Base-by-base conservation (phyloP, 225 moss, liverwort and hornwort genomes). In the Asterella californica region DNA sequence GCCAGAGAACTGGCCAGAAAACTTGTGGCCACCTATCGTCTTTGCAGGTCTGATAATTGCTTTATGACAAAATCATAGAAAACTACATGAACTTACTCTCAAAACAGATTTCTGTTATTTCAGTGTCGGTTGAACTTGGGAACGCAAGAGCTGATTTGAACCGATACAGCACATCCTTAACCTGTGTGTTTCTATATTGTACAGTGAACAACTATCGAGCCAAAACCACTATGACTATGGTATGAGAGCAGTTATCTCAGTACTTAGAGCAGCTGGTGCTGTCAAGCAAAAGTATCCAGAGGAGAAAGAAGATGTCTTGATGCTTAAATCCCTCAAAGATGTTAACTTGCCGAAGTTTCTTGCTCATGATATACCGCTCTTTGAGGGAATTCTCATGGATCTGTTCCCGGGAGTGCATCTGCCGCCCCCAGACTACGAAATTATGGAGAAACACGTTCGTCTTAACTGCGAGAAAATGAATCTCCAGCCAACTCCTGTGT, bases 221-320 rank as follows among this genome's bases (percentile, higher is more conserved):
- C 91, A 92, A 71, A 89, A 90, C 45, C 91, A 92, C 57, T 92
- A 92, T 60, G 91, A 92, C 76, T 92, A 92, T 61, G 91, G 91
- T 70, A 92, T 92, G 91, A 87, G 91, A 85, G 91, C 91, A 49
- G 91, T 92, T 46, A 92, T 92, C 33, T 89, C 91, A 64, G 91
- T 92, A 76, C 91, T 92, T 70, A 80, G 91, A 87, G 91, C 91
- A 84, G 90, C 91, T 49, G 90, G 91, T 81, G 88, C 90, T 66
- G 84, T 92, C 29, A 90, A 92, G 82, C 90, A 89, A 49, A 90
- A 82, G 74, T 90, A 89, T 74, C 88, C 84, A 2, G 83, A 83
- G 49, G 91, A 92, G 70, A 69, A 84, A 70, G 91, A 92, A 84
- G 87, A 87, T 74, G 90, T 90, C 9, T 82, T 92, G 60, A 92